Conservation (phyloP, 352 stramenopile genomes). For the Phytopythium chamaehyphon region DNA sequence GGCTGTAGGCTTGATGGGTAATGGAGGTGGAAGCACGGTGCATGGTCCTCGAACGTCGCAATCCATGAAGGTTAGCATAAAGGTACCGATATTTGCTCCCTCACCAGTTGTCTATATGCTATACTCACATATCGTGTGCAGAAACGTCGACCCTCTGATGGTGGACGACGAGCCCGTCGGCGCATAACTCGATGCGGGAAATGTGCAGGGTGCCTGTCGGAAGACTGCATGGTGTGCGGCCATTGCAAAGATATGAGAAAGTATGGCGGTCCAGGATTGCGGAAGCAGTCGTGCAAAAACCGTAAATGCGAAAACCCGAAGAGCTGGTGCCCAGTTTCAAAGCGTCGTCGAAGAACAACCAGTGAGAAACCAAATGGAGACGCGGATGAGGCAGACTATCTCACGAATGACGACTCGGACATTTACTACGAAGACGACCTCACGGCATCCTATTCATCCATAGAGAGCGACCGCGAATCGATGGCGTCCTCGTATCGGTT, state of each 20-base stretch:
- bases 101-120: too few relatives aligned
- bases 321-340: constrained; percentile 42
- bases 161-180: constrained; percentile 41
- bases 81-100: not conserved
- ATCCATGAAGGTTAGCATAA: constrained; percentile 13
- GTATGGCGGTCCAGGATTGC: constrained; percentile 78
- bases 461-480: constrained; percentile 55
- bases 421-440: constrained; percentile 31
- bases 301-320: constrained; percentile 79
- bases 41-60: not conserved
- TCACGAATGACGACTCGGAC: constrained; percentile 31
- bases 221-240: constrained; percentile 84
- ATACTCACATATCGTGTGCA: not conserved
- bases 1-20: too few relatives aligned
- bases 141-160: constrained; percentile 34
- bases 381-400: constrained; percentile 19
- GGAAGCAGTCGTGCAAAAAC: constrained; percentile 87
- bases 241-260: constrained; percentile 91
- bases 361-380: constrained; percentile 10
- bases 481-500: constrained; percentile 19
- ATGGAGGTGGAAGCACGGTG: too few relatives aligned
- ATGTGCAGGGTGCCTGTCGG: constrained; percentile 68
- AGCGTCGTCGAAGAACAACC: constrained; percentile 27
- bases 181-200: constrained; percentile 76
- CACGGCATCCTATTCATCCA: constrained; percentile 39